These are phyloP conservation scores for Bacidia gigantensis DNA, from an alignment of 495 filamentous ascomycete species.

Conservation along the genomic window DNA sequence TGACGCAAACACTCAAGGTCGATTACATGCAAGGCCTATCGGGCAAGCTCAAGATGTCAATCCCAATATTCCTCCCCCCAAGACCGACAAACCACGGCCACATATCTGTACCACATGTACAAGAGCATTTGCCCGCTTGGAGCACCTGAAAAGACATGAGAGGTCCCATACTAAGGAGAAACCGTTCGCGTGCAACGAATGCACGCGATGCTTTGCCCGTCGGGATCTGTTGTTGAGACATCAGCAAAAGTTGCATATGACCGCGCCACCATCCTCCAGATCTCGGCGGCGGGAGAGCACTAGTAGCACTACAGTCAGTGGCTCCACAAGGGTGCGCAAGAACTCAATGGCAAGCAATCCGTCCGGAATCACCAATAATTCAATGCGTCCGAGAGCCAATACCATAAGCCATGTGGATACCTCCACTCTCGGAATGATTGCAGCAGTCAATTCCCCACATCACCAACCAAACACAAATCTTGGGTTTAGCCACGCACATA, in stretches of 20 bases:
- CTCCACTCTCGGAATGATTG: slow-evolving; percentile 56
- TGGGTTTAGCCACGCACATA: slow-evolving; percentile 46
- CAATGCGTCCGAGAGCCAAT: slow-evolving; percentile 83
- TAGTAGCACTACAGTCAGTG: slow-evolving; percentile 51
- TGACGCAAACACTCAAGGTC: slow-evolving; percentile 4
- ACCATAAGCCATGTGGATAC: slow-evolving; percentile 93
- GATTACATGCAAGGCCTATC: slow-evolving; percentile 15
- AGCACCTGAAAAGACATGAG: slow-evolving; percentile 97
- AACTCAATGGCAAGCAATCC: slow-evolving; percentile 64
- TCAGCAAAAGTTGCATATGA: slow-evolving; percentile 98
- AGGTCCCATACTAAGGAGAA: slow-evolving; percentile 98
- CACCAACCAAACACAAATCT: slow-evolving; percentile 27
- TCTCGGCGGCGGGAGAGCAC: slow-evolving; percentile 75
- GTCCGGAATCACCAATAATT: slow-evolving; percentile 31
- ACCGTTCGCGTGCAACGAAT: slow-evolving; percentile 96
- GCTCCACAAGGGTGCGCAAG: slow-evolving; percentile 69
- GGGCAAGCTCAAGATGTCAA: slow-evolving; percentile 8
- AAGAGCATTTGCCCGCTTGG: slow-evolving; percentile 85
- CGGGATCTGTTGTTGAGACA: slow-evolving; percentile 86
- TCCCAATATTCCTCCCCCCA: slow-evolving; percentile 55
- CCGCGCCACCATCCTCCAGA: slow-evolving; percentile 77
- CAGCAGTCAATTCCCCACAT: slow-evolving; percentile 43
- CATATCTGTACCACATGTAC: slow-evolving; percentile 89
- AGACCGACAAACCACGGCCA: slow-evolving; percentile 93
- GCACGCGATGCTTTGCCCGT: slow-evolving; percentile 85